phyloP scores from a whole-genome alignment of 257 asterid species.

The Ilex aquifolium region DNA sequence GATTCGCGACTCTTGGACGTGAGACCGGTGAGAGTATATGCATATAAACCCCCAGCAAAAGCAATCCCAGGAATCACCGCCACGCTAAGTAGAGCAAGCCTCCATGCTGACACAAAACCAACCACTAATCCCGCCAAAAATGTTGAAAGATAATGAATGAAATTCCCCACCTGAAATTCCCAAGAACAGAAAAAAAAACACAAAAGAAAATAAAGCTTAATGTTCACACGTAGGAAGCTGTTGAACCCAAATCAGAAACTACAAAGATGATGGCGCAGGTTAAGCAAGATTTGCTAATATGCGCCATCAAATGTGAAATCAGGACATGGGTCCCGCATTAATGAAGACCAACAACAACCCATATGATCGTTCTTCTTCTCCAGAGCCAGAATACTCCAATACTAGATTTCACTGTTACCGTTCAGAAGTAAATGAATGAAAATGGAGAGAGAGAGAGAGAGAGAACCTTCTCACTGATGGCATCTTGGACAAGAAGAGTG shows the following conservation, averaged over 20 bases:
- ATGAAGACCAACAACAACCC: constrained; percentile 27
- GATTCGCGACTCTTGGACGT: constrained; percentile 97
- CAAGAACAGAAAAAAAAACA: constrained; percentile 6
- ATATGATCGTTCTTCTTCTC: constrained; percentile 23
- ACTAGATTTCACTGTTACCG: constrained; percentile 35
- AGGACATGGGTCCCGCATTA: constrained; percentile 28
- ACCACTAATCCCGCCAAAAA: constrained; percentile 98
- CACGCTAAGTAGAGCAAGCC: constrained; percentile 89
- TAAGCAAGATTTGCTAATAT: constrained; percentile 19
- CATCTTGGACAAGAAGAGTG: constrained; percentile 97
- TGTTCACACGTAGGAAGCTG: background rate
- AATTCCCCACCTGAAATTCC: constrained; percentile 80
- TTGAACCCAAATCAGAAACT: background rate
- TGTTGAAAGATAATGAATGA: constrained; percentile 94
- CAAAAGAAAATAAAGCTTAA: background rate
- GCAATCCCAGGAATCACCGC: constrained; percentile 98
- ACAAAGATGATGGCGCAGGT: constrained; percentile 9
- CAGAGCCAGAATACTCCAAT: constrained; percentile 12
- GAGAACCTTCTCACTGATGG: constrained; percentile 93
- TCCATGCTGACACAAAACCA: constrained; percentile 97
- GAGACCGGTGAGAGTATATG: constrained; percentile 88
- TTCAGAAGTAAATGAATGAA: constrained; percentile 12
- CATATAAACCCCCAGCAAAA: constrained; percentile 93
- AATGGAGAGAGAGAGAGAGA: background rate
- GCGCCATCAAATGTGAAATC: constrained; percentile 18